These are phyloP conservation scores for Setaria viridis DNA, from an alignment of 202 grass and related monocot species.

Conservation along the genomic window DNA sequence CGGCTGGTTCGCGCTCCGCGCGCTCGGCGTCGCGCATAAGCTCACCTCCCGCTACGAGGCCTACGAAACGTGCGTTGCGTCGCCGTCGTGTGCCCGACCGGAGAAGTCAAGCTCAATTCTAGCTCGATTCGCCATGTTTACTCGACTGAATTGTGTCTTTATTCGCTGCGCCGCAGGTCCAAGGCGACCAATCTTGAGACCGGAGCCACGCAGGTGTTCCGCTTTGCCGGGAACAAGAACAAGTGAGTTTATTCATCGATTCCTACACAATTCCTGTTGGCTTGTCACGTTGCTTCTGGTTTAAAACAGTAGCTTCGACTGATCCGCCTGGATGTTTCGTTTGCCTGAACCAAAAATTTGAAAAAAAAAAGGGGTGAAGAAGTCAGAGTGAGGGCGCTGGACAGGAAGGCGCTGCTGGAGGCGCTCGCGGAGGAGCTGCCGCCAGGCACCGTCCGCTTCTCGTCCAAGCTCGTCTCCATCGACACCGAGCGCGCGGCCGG, in stretches of 20 bases:
- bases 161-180: conserved; percentile 40
- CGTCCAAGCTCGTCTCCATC: conserved; percentile 66
- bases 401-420: conserved; percentile 62
- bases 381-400: conserved; percentile 44
- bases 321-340: not conserved
- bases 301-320: not conserved
- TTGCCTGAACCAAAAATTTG: not conserved
- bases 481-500: conserved; percentile 24
- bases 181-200: conserved; percentile 58
- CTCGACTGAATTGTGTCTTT: not conserved
- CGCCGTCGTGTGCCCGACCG: not conserved
- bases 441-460: conserved; percentile 67
- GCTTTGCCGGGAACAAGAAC: conserved; percentile 45
- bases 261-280: not conserved
- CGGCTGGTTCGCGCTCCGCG: conserved; percentile 79
- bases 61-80: conserved; percentile 42
- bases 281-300: not conserved
- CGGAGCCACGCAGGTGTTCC: conserved; percentile 53
- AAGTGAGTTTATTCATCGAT: conserved; percentile 21
- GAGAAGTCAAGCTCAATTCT: not conserved
- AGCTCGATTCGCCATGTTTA: not conserved
- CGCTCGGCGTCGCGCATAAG: conserved; percentile 71
- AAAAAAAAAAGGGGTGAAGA: conserved; percentile 35
- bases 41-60: conserved; percentile 59
- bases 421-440: conserved; percentile 70